Base-by-base conservation (phyloP, 352 stramenopile species). In the Phytophthora megakarya region DNA sequence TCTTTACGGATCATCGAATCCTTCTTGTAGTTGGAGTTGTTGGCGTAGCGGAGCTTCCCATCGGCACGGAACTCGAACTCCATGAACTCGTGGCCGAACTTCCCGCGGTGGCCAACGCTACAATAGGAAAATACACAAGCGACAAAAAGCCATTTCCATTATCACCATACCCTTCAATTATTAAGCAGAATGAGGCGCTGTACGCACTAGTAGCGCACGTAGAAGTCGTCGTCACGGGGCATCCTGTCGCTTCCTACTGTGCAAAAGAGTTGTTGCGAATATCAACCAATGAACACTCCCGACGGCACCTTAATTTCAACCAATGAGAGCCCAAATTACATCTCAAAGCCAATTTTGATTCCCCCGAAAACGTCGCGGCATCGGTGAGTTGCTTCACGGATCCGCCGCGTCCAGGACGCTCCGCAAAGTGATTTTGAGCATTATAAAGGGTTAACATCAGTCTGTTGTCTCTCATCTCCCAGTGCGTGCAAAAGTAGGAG, bases 11-110 rank as follows among this genome's bases (percentile, higher is more conserved):
- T 99, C 82, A 99, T 98, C 8, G 88, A 93, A 69, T 98, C 96
- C 61, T 98, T 97, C 76, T 98, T 98, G 78, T 99, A 99, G 81
- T 98, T 98, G 38, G 92, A 98, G 77, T 98, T 98, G 80, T 99
- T 99, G 26, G 95, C 95, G 65, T 99, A 99, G 33, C 95, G 86
- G 25, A 99, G 80, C 65, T 91, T 96, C 35, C 88, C 90, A 60
- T 95, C 89, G 15, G 89, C 81, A 35, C 78, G 86, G 49, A 99
- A 96, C 72, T 99, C 95, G 65, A 99, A 99, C 80, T 99, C 96
- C 92, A 98, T 97, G 67, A 98, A 98, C 73, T 98, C 95, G 72
- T 98, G 94, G 18, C 96, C 97, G 73, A 98, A 98, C 73, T 98
- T 97, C 52, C 96, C 96, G 55, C 95, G 89, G 71, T 99, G 97